A percentile compares a stretch with the other conserved stretches of the same genome.
Conservation (phyloP, 192 early-diverging fungal species). For the Funneliformis geosporum region DNA sequence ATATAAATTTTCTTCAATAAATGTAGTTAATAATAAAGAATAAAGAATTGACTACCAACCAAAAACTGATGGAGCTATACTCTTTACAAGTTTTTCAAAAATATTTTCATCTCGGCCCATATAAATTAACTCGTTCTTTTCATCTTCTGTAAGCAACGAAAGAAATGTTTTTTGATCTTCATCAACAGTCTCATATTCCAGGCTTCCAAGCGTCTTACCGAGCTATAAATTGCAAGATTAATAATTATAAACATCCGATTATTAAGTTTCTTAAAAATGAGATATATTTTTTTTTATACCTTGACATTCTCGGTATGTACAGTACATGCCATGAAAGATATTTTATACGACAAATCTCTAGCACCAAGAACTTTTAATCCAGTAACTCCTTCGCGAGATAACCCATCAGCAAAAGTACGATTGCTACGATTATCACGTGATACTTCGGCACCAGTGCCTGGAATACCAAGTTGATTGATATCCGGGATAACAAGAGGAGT, state of each 20-base stretch:
- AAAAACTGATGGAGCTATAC: constrained; percentile 89
- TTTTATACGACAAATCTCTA: constrained; percentile 89
- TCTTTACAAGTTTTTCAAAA: constrained; percentile 76
- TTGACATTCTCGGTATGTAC: constrained; percentile 65
- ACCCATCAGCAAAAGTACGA: constrained; percentile 51
- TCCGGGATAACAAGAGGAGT: constrained; percentile 92
- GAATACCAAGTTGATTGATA: constrained; percentile 76
- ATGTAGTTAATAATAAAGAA: not conserved
- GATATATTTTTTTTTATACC: not conserved
- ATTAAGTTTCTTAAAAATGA: not conserved
- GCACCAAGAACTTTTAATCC: constrained; percentile 87
- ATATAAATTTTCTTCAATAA: not conserved
- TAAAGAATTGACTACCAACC: constrained; percentile 45
- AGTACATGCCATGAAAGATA: constrained; percentile 86
- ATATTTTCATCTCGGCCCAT: constrained; percentile 55
- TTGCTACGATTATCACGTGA: constrained; percentile 54
- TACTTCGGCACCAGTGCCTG: constrained; percentile 58
- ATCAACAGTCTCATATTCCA: not conserved
- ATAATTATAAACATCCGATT: not conserved
- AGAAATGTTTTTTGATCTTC: constrained; percentile 67
- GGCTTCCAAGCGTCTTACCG: not conserved
- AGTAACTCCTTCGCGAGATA: constrained; percentile 73
- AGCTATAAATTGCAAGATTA: not conserved
- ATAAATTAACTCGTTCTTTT: constrained; percentile 73
- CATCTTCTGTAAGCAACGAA: constrained; percentile 64